Conservation (phyloP, 345 rosid species). For the Syzygium grande region DNA sequence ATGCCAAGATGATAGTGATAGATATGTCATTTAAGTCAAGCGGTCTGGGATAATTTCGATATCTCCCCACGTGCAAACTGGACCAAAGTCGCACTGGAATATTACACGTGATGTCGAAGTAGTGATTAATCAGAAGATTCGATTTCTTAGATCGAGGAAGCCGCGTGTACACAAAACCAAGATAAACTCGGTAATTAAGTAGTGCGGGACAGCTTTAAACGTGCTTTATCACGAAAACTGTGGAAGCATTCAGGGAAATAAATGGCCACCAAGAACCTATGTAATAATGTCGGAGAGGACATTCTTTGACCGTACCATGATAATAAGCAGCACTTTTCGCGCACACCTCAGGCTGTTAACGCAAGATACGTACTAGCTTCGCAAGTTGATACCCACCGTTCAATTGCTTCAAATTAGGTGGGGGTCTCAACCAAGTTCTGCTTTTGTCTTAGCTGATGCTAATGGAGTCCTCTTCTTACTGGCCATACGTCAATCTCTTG, state of each 20-base stretch:
- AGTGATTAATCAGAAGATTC: neutral
- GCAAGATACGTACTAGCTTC: neutral
- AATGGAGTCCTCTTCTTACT: neutral
- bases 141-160: neutral
- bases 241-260: neutral
- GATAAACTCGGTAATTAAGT: neutral
- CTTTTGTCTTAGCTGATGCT: neutral
- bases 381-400: neutral
- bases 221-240: neutral
- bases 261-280: neutral
- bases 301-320: neutral
- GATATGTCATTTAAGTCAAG: neutral
- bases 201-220: neutral
- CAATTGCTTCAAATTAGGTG: neutral
- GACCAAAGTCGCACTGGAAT: neutral
- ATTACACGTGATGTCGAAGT: neutral
- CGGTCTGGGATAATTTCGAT: neutral
- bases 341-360: neutral
- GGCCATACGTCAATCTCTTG: neutral
- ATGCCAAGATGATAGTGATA: neutral
- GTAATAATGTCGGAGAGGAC: neutral
- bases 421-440: neutral
- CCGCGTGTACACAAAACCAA: neutral
- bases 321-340: neutral
- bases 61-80: neutral